Percentiles rank a stretch among this genome's conserved stretches.
Conservation (phyloP, 331 rosid genomes). For the Telfairia occidentalis region DNA sequence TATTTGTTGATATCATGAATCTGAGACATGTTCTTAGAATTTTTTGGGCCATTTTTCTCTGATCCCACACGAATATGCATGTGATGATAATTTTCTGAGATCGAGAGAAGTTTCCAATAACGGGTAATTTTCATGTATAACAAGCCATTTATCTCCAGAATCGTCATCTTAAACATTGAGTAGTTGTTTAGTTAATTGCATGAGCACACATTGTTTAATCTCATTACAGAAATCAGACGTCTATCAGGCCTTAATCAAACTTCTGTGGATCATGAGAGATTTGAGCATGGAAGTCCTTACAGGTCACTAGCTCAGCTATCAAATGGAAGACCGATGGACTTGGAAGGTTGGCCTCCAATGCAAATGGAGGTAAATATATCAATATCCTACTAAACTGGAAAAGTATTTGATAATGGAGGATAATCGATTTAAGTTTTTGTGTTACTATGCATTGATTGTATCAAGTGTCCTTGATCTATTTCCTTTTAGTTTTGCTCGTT, state of each 20-base stretch:
- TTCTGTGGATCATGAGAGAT: conserved; percentile 56
- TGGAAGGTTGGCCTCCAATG: conserved; percentile 68
- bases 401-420: neutral
- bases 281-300: conserved; percentile 56
- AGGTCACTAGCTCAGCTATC: conserved; percentile 49
- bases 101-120: neutral
- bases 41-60: neutral
- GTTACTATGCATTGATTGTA: neutral
- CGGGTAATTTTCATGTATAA: neutral
- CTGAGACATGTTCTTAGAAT: neutral
- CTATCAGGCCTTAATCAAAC: conserved; percentile 46
- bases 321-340: conserved; percentile 51
- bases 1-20: neutral
- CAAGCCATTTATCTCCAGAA: neutral
- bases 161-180: neutral
- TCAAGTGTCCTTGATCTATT: neutral
- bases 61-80: neutral
- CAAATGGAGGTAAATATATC: conserved; percentile 48
- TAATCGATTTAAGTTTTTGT: neutral
- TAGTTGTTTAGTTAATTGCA: neutral
- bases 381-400: neutral
- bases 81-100: neutral
- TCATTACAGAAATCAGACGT: conserved; percentile 61
- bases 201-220: neutral
- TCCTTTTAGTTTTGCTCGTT: neutral